Evolutionary conservation across 2,329 filamentous ascomycete genomes (phyloP), one percentile per base, ranked within the genome.

Genomic region (Penicillium freii): DNA sequence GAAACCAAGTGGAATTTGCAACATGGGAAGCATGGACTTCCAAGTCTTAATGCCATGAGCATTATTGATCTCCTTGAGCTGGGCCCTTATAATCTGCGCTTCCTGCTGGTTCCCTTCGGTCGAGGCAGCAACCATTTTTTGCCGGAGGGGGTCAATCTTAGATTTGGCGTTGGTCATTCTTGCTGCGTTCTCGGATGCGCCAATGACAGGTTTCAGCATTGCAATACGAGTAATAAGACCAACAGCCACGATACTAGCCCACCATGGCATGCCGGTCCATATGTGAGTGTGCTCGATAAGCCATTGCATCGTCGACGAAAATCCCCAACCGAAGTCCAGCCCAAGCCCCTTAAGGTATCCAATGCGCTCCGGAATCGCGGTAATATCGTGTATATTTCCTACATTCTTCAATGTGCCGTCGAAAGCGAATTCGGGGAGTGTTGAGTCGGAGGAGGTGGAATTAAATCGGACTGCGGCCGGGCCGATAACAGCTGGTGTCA

Each of bases 341-440:
- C 94, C 94, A 11, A 97, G 80, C 7, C 85, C 82, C 65, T 90
- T 85, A 57, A 99, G 80, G 69, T 92, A 97, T 61, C 94, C 94
- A 57, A 96, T 84, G 50, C 85, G 81, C 69, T 93, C 89, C 36
- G 89, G 85, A 61, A 91, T 84, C 60, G 82, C 77, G 59, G 86
- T 80, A 43, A 80, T 67, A 56, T 71, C 72, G 31, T 69, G 50
- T 51, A 74, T 56, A 60, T 74, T 71, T 21, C 64, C 56, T 31
- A 64, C 46, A 10, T 66, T 58, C 27, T 54, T 47, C 19, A 62
- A 10, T 51, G 54, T 31, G 21, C 56, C 42, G 51, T 60, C 61
- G 29, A 43, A 10, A 29, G 60, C 47, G 13, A 63, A 31, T n/a
- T 67, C 47, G 48, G 61, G 47, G 15, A 68, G 34, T 40, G 59